A percentile compares a stretch with the other conserved stretches of the same genome.
Conservation (phyloP, 2,329 filamentous ascomycete genomes). For the Aspergillus sp. region DNA sequence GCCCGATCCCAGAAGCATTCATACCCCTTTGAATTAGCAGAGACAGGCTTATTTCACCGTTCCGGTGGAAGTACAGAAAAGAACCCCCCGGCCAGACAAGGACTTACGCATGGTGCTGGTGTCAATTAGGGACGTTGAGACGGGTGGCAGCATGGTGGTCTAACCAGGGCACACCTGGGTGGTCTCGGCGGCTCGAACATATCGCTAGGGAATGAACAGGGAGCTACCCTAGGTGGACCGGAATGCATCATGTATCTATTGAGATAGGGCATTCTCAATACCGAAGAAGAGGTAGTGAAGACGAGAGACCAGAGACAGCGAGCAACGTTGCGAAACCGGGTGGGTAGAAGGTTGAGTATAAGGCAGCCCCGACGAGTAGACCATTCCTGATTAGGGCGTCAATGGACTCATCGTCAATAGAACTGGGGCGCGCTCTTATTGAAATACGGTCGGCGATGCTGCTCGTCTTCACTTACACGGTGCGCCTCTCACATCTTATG, state of each 20-base stretch:
- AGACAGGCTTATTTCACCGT: constrained; percentile 11
- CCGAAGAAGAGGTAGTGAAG: not conserved
- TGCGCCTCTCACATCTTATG: not conserved
- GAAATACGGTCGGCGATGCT: not conserved
- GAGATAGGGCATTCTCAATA: not conserved
- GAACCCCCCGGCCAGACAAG: not conserved
- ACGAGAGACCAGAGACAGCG: not conserved
- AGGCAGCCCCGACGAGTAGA: not conserved
- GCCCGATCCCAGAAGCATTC: constrained; percentile 2
- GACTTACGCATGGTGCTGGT: not conserved
- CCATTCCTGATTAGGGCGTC: constrained; percentile 25
- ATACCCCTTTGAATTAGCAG: constrained; percentile 5
- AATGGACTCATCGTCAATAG: constrained; percentile 14
- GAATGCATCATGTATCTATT: not conserved
- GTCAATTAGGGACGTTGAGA: not conserved
- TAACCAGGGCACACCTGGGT: not conserved
- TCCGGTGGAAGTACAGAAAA: not conserved
- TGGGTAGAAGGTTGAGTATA: not conserved
- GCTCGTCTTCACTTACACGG: not conserved
- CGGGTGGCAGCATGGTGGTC: not conserved
- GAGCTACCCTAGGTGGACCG: not conserved
- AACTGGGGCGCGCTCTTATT: not conserved
- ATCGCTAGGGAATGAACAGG: not conserved
- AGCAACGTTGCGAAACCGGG: not conserved
- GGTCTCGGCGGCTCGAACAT: not conserved